phyloP scores from a whole-genome alignment of 163 green algal genomes.

The Chloromonas sp. region DNA sequence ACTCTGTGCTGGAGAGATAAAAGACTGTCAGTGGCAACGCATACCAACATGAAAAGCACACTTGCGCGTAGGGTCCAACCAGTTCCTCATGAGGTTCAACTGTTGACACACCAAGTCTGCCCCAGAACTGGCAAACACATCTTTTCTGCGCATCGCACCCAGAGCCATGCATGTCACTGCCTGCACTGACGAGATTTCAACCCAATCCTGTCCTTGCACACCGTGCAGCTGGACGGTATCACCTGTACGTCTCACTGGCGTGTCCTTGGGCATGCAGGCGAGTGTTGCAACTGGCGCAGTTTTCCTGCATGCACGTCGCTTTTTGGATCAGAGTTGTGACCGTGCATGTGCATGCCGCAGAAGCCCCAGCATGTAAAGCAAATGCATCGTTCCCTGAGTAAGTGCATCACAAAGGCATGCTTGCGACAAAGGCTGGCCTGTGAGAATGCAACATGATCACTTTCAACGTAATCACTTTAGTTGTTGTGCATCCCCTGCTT shows the following conservation, averaged over 20 bases:
- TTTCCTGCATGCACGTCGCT: background rate
- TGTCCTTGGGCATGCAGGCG: constrained; percentile 63
- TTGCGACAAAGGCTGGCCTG: no score
- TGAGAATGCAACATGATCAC: no score
- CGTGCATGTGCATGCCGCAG: background rate
- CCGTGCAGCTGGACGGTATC: constrained; percentile 43
- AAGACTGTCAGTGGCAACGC: no score
- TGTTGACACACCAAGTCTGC: background rate
- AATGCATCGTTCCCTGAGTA: background rate
- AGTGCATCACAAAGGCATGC: background rate
- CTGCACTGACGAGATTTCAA: background rate
- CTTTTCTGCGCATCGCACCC: background rate
- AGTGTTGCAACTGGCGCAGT: constrained; percentile 21
- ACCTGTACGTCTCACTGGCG: constrained; percentile 66
- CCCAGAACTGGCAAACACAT: background rate
- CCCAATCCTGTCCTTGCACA: background rate
- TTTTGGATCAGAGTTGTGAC: background rate
- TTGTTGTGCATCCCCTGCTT: no score
- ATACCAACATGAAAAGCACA: no score
- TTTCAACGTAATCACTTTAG: no score
- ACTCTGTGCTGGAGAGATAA: no score
- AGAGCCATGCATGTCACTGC: background rate
- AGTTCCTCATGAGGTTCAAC: no score
- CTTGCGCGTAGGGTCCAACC: no score
- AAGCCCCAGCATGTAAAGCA: background rate